Conservation (phyloP, 305 asterid species). For the Fraxinus nigra region DNA sequence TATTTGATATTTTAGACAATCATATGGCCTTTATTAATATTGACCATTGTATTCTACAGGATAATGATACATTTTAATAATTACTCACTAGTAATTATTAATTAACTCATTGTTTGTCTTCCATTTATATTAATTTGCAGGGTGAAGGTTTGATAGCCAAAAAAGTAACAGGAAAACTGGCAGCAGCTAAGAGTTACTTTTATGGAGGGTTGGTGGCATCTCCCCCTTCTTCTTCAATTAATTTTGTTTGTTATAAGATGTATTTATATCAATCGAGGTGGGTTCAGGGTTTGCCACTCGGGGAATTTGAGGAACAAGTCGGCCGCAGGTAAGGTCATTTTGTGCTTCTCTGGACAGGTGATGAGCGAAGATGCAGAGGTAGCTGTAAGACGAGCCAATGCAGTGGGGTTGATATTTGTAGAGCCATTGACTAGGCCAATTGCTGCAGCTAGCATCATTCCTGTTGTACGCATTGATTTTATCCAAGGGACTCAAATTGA, state of each 20-base stretch:
- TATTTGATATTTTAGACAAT: neutral
- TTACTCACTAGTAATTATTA: neutral
- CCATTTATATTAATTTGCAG: constrained; percentile 26
- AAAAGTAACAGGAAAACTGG: constrained; percentile 36
- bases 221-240: neutral
- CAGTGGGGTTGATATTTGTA: constrained; percentile 60
- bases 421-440: constrained; percentile 42
- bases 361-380: constrained; percentile 39
- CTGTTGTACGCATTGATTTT: constrained; percentile 46
- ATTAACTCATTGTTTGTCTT: neutral
- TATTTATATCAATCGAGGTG: neutral
- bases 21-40: neutral
- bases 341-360: constrained; percentile 54
- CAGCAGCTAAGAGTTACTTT: constrained; percentile 36
- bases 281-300: constrained; percentile 36
- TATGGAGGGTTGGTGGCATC: constrained; percentile 34
- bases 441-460: constrained; percentile 50
- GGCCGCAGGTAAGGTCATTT: constrained; percentile 41
- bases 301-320: constrained; percentile 27
- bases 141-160: constrained; percentile 53
- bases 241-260: neutral
- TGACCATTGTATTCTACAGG: neutral
- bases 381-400: constrained; percentile 36
- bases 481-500: constrained; percentile 42
- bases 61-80: neutral